Evolutionary conservation across 306 rosid species (phyloP).

Genomic region (Cucumis sativus): Cucumber_9930_V3 NC_026660.2:26724501-26725000

Average conservation of each 20-base stretch:
- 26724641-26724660: slow-evolving; percentile 10
- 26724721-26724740: slow-evolving; percentile 49
- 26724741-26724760: slow-evolving; percentile 1
- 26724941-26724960: neutral
- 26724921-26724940: slow-evolving; percentile 9
- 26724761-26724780: slow-evolving; percentile 15
- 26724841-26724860: slow-evolving; percentile 23
- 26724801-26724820: neutral
- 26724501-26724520: neutral
- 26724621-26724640: neutral
- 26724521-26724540: too few relatives aligned
- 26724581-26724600: neutral
- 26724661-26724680: slow-evolving; percentile 18
- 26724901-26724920: slow-evolving; percentile 14
- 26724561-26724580: neutral
- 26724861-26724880: slow-evolving; percentile 42
- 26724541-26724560: too few relatives aligned
- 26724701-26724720: slow-evolving; percentile 32
- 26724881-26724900: slow-evolving; percentile 29
- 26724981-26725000: neutral
- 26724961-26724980: neutral
- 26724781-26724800: slow-evolving; percentile 9
- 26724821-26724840: neutral
- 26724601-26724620: neutral
- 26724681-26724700: slow-evolving; percentile 13